These are phyloP conservation scores for Podaxis rugospora DNA, from an alignment of 768 basidiomycete genomes.

Conservation along the genomic window DNA sequence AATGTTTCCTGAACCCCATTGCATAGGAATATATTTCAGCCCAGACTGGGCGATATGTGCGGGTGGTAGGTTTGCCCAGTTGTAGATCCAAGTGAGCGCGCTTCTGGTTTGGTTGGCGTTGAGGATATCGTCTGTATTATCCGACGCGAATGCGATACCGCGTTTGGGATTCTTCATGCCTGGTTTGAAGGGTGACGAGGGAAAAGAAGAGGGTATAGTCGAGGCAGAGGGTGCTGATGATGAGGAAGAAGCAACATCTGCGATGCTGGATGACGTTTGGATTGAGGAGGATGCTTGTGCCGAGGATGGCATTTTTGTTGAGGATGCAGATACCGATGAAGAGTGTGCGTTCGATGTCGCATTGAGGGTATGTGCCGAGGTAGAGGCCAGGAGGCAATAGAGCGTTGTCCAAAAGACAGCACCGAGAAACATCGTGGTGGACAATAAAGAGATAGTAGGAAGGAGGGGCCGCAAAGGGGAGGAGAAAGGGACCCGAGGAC, in stretches of 20 bases:
- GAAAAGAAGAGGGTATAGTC: conserved; percentile 3
- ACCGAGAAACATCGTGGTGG: conserved; percentile 3
- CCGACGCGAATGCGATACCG: conserved; percentile 38
- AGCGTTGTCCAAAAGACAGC: neutral
- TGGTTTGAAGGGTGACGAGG: conserved; percentile 14
- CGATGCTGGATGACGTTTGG: neutral
- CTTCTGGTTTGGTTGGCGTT: conserved; percentile 43
- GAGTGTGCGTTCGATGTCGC: neutral
- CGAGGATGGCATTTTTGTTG: no score
- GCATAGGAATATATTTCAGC: conserved; percentile 48
- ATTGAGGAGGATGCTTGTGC: neutral
- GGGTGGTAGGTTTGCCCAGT: conserved; percentile 47
- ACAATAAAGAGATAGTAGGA: neutral
- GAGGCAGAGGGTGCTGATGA: neutral
- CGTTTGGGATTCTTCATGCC: conserved; percentile 40
- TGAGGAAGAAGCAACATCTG: conserved; percentile 14
- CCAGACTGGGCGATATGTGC: conserved; percentile 36
- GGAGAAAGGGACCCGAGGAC: neutral
- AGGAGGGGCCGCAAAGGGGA: neutral
- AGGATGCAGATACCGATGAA: neutral
- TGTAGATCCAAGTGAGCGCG: conserved; percentile 46
- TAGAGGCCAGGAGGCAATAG: neutral
- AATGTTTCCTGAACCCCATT: conserved; percentile 42
- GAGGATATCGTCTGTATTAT: conserved; percentile 34
- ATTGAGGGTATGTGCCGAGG: conserved; percentile 1